Evolutionary conservation across 768 basidiomycete genomes (phyloP).

Genomic region (Tylopilus cervinicoccineus): DNA sequence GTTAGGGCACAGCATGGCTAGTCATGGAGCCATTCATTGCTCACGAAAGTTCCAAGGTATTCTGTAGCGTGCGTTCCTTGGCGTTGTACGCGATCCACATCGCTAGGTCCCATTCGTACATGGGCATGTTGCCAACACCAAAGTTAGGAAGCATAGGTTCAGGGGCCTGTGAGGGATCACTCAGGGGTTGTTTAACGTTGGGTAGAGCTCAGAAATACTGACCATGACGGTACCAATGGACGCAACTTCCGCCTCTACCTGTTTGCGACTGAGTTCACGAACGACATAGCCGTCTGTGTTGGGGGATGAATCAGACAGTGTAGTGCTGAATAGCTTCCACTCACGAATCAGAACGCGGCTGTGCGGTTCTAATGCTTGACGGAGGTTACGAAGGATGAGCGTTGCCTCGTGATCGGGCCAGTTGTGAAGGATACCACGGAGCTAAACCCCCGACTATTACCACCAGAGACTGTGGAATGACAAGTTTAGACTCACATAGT

Average conservation of each 20-base stretch:
- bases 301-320: background rate
- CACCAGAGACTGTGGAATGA: background rate
- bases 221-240: slow-evolving; percentile 16
- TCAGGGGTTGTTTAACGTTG: background rate
- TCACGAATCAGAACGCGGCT: slow-evolving; percentile 32
- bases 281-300: slow-evolving; percentile 24
- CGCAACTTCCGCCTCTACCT: slow-evolving; percentile 8
- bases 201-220: background rate
- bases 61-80: slow-evolving; percentile 31
- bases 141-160: slow-evolving; percentile 32
- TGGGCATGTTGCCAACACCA: slow-evolving; percentile 26
- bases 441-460: slow-evolving; percentile 2
- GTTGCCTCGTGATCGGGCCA: slow-evolving; percentile 31
- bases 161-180: slow-evolving; percentile 25
- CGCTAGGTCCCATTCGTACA: slow-evolving; percentile 28
- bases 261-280: slow-evolving; percentile 13
- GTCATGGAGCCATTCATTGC: background rate
- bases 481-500: slow-evolving; percentile 27
- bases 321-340: background rate
- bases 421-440: slow-evolving; percentile 29
- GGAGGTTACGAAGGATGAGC: slow-evolving; percentile 29
- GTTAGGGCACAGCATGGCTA: slow-evolving; percentile 4
- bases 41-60: slow-evolving; percentile 28
- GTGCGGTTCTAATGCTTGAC: slow-evolving; percentile 26
- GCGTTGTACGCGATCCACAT: slow-evolving; percentile 31